Conservation (phyloP, 306 rosid species). For the Heteromeles arbutifolia region DNA sequence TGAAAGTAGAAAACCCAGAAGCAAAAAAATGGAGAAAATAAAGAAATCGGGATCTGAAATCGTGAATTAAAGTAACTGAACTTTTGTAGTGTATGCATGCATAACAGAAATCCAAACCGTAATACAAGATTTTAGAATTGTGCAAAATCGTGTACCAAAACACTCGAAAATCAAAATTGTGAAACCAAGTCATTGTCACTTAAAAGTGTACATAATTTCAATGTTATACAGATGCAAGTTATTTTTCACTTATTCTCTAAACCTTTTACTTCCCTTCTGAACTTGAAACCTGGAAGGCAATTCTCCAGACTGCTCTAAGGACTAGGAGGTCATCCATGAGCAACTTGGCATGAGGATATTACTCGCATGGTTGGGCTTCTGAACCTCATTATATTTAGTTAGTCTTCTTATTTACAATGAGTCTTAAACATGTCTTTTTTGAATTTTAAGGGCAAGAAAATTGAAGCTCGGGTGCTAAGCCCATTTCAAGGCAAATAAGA, state of each 20-base stretch:
- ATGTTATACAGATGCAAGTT: not conserved
- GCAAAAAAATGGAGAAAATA: no score
- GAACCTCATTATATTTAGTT: not conserved
- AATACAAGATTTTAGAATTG: no score
- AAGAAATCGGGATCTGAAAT: no score
- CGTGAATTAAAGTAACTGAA: no score
- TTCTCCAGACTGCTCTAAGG: conserved; percentile 28
- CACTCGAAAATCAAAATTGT: not conserved
- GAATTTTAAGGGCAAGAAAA: conserved; percentile 35
- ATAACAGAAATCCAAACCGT: no score
- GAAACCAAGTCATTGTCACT: no score
- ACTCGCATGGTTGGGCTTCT: conserved; percentile 32
- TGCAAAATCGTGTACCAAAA: not conserved
- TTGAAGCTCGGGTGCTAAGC: conserved; percentile 15
- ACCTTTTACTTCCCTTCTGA: not conserved
- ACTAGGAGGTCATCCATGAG: conserved; percentile 48
- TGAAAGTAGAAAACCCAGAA: no score
- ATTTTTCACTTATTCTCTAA: not conserved
- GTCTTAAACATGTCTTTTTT: not conserved
- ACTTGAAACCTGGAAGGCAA: conserved; percentile 24
- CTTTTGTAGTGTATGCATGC: no score
- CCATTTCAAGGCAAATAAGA: no score
- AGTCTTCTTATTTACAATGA: not conserved
- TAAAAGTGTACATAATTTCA: not conserved
- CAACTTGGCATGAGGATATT: conserved; percentile 43